These are phyloP conservation scores for Guadua angustifolia DNA, from an alignment of 176 grass and related monocot genomes.

Conservation along the genomic window DNA sequence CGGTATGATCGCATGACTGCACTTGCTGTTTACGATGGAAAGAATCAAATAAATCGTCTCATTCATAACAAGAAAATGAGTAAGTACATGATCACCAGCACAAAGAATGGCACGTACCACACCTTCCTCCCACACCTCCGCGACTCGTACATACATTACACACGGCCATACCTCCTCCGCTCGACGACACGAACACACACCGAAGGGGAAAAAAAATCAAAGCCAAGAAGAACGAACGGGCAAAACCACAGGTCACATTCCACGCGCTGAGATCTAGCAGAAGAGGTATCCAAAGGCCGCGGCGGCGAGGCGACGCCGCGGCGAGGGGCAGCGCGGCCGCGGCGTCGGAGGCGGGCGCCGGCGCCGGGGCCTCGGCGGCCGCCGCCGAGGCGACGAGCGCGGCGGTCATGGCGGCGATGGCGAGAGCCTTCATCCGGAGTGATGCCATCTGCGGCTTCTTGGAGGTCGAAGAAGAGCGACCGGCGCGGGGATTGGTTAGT, in stretches of 20 bases:
- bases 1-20: neutral
- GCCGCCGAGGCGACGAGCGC: conserved; percentile 53
- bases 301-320: conserved; percentile 52
- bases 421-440: conserved; percentile 55
- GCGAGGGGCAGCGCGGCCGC: conserved; percentile 45
- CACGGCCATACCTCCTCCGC: neutral
- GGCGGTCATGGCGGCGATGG: conserved; percentile 55
- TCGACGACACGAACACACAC: neutral
- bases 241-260: neutral
- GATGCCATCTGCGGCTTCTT: conserved; percentile 34
- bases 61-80: conserved; percentile 32
- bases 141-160: conserved; percentile 43
- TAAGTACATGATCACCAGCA: conserved; percentile 38
- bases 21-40: neutral
- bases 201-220: neutral
- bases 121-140: conserved; percentile 33
- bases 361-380: conserved; percentile 46
- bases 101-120: conserved; percentile 35
- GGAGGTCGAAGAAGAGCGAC: neutral
- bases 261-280: conserved; percentile 25
- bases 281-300: conserved; percentile 59
- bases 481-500: neutral
- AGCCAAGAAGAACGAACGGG: neutral
- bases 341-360: conserved; percentile 52
- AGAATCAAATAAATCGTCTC: conserved; percentile 72